Percentiles rank a stretch among this genome's conserved stretches.
Conservation (phyloP, 139 green algal species). For the Diplosphaera chodatii region DNA sequence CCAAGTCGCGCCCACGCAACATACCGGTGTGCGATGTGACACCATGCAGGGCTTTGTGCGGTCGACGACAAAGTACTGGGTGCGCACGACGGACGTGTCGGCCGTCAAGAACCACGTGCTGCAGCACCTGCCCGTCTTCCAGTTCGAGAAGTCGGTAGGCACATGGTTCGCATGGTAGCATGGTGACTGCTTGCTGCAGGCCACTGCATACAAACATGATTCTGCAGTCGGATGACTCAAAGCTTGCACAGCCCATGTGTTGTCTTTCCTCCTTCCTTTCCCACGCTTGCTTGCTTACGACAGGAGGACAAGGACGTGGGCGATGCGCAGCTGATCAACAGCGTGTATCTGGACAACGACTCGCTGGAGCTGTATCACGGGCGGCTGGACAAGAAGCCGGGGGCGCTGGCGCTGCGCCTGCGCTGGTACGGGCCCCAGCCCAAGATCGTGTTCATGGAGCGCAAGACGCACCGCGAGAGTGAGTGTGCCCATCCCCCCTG, state of each 20-base stretch:
- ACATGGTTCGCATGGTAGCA: no score
- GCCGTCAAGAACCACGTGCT: slow-evolving; percentile 85
- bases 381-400: slow-evolving; percentile 88
- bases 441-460: slow-evolving; percentile 77
- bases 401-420: slow-evolving; percentile 76
- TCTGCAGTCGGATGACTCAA: no score
- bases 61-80: slow-evolving; percentile 93
- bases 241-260: no score
- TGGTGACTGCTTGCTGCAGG: no score
- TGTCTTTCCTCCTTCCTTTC: no score
- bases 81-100: slow-evolving; percentile 76
- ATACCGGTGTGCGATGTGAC: not conserved
- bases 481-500: no score
- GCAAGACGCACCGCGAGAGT: slow-evolving; percentile 83
- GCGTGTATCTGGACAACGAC: slow-evolving; percentile 86
- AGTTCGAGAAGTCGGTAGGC: slow-evolving; percentile 49
- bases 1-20: no score
- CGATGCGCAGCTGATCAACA: slow-evolving; percentile 80
- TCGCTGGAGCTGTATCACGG: slow-evolving; percentile 88
- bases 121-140: slow-evolving; percentile 87
- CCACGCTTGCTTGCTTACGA: no score
- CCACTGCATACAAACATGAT: no score
- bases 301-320: slow-evolving; percentile 13
- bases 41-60: slow-evolving; percentile 81
- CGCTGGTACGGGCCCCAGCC: slow-evolving; percentile 17